Evolutionary conservation across 441 rosid species (phyloP).

Genomic region (Arabidopsis lyrata): DNA sequence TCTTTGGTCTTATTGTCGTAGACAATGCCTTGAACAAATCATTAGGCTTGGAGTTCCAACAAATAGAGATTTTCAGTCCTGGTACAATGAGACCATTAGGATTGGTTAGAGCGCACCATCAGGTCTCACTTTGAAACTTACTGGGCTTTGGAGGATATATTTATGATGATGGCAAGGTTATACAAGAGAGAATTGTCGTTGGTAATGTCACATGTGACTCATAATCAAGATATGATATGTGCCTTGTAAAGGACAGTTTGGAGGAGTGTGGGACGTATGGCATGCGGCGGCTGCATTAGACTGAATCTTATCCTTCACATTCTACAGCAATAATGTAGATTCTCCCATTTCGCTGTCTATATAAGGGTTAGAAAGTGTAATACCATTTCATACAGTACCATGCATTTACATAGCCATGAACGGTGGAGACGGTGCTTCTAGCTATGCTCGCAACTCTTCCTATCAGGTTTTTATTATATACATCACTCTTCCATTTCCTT

Average conservation of each 20-base stretch:
- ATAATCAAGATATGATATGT: background rate
- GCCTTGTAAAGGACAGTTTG: too few relatives aligned
- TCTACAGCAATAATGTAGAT: background rate
- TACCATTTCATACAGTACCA: too few relatives aligned
- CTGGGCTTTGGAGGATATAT: background rate
- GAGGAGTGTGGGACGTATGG: background rate
- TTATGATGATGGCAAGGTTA: background rate
- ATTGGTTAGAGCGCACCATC: background rate
- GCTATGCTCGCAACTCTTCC: slow-evolving; percentile 58
- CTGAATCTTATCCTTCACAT: background rate
- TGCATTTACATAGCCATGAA: slow-evolving; percentile 42
- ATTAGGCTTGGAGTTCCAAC: background rate
- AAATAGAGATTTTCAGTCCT: background rate
- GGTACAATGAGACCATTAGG: background rate
- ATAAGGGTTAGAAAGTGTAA: background rate
- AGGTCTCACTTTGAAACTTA: background rate
- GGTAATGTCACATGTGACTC: background rate
- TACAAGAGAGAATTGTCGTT: background rate
- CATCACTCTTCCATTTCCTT: background rate
- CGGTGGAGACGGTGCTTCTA: slow-evolving; percentile 55
- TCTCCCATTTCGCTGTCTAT: background rate
- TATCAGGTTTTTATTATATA: slow-evolving; percentile 46
- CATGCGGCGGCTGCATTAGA: background rate
- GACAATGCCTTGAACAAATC: background rate
- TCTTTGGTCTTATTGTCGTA: background rate